phyloP scores from a whole-genome alignment of 2,329 filamentous ascomycete species.

The Lecanicillium sp. region DNA sequence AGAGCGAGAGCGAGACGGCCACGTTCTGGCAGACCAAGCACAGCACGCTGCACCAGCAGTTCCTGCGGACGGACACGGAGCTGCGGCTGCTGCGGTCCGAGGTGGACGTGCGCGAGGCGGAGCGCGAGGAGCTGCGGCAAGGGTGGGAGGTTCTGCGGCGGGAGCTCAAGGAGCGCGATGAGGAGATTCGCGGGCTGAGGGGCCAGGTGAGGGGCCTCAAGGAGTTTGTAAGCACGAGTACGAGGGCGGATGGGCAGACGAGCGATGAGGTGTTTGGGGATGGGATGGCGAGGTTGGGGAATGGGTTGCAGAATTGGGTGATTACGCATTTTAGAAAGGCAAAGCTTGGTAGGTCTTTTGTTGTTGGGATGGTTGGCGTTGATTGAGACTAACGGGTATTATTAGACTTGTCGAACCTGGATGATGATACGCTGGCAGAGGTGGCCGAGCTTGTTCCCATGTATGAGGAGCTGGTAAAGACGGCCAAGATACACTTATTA shows the following conservation, averaged over 20 bases:
- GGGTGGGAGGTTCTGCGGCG: slow-evolving; percentile 39
- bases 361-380: not conserved
- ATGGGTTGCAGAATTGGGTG: slow-evolving; percentile 68
- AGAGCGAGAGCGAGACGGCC: slow-evolving; percentile 47
- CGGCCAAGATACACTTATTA: slow-evolving; percentile 53
- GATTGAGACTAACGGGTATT: slow-evolving; percentile 10
- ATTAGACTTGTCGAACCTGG: slow-evolving; percentile 35
- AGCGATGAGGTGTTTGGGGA: slow-evolving; percentile 62
- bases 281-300: slow-evolving; percentile 52
- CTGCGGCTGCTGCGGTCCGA: slow-evolving; percentile 43
- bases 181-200: slow-evolving; percentile 46
- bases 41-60: slow-evolving; percentile 43
- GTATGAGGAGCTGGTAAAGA: slow-evolving; percentile 45
- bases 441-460: slow-evolving; percentile 46
- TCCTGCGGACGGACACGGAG: slow-evolving; percentile 43
- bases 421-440: slow-evolving; percentile 32
- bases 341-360: slow-evolving; percentile 40
- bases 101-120: slow-evolving; percentile 37
- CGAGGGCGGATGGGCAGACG: slow-evolving; percentile 50
- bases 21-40: slow-evolving; percentile 53
- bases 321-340: slow-evolving; percentile 60
- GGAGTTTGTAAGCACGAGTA: slow-evolving; percentile 62
- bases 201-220: slow-evolving; percentile 61
- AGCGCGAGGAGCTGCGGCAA: slow-evolving; percentile 41
- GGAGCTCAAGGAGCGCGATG: slow-evolving; percentile 42